Conservation (phyloP, 164 flowering plant species). For the Magnolia officinalis region DNA sequence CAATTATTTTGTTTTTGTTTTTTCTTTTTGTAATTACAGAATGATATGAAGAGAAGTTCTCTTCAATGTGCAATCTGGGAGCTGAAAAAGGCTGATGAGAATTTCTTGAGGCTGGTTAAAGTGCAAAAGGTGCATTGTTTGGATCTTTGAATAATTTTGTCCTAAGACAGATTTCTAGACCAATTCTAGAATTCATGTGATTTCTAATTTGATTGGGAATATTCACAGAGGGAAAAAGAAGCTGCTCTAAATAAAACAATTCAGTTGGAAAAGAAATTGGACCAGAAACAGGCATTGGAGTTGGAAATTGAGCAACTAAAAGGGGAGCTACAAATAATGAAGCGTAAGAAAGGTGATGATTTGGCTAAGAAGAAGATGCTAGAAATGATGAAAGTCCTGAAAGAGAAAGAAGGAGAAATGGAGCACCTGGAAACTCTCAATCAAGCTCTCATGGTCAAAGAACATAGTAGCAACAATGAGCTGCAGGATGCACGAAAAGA, state of each 20-base stretch:
- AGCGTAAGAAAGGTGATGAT: slow-evolving; percentile 54
- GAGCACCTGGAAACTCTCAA: slow-evolving; percentile 33
- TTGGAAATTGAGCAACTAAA: slow-evolving; percentile 63
- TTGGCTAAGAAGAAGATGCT: slow-evolving; percentile 30
- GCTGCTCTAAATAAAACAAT: slow-evolving; percentile 40
- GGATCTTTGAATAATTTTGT: too few relatives aligned
- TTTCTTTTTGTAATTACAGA: too few relatives aligned
- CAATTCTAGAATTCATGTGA: neutral
- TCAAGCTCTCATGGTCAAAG: slow-evolving; percentile 49
- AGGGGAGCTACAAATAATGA: slow-evolving; percentile 62
- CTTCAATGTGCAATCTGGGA: too few relatives aligned
- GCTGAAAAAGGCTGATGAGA: too few relatives aligned
- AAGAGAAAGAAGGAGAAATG: slow-evolving; percentile 54
- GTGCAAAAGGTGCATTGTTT: too few relatives aligned
- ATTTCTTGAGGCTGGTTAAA: too few relatives aligned
- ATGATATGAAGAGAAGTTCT: too few relatives aligned
- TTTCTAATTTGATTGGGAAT: neutral
- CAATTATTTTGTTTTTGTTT: too few relatives aligned
- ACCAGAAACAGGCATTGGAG: slow-evolving; percentile 68
- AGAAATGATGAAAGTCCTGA: slow-evolving; percentile 28
- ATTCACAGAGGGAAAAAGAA: slow-evolving; percentile 58
- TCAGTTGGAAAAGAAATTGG: slow-evolving; percentile 53
- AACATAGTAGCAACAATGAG: slow-evolving; percentile 32
- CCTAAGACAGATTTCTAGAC: neutral
- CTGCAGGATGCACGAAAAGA: slow-evolving; percentile 49